Conservation (phyloP, 2,329 filamentous ascomycete genomes). For the Emmonsiellopsis sp. region DNA sequence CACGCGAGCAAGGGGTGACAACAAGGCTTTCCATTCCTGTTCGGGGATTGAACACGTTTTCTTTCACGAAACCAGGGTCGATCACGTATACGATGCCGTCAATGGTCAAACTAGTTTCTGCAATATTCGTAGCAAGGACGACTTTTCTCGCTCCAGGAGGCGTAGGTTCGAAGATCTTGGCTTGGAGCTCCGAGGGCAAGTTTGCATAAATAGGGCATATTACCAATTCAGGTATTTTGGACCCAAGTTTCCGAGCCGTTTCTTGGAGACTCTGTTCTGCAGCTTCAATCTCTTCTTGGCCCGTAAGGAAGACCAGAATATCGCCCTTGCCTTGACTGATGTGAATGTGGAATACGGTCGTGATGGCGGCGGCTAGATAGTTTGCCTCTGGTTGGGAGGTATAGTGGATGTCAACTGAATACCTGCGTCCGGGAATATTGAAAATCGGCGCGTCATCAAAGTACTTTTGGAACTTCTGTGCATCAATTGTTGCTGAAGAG, state of each 20-base stretch:
- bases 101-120: conserved; percentile 90
- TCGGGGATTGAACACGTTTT: conserved; percentile 84
- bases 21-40: conserved; percentile 90
- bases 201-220: conserved; percentile 94
- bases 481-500: conserved; percentile 89
- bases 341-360: conserved; percentile 92
- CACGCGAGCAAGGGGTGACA: conserved; percentile 82
- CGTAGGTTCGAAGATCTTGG: conserved; percentile 90
- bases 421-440: conserved; percentile 82
- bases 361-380: conserved; percentile 83
- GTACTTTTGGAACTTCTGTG: conserved; percentile 81
- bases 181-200: conserved; percentile 78
- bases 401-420: conserved; percentile 86
- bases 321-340: conserved; percentile 76
- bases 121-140: conserved; percentile 91
- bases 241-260: conserved; percentile 77
- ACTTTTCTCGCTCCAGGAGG: conserved; percentile 80
- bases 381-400: conserved; percentile 87
- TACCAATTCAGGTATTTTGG: conserved; percentile 74
- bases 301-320: conserved; percentile 88
- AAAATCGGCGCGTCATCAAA: conserved; percentile 92
- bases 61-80: conserved; percentile 89
- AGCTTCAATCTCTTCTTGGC: conserved; percentile 91
- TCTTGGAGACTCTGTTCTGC: conserved; percentile 77
- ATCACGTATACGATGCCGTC: conserved; percentile 96